These are phyloP conservation scores for Solanum chacoense DNA, from an alignment of 305 asterid genomes.

Conservation along the genomic window DNA sequence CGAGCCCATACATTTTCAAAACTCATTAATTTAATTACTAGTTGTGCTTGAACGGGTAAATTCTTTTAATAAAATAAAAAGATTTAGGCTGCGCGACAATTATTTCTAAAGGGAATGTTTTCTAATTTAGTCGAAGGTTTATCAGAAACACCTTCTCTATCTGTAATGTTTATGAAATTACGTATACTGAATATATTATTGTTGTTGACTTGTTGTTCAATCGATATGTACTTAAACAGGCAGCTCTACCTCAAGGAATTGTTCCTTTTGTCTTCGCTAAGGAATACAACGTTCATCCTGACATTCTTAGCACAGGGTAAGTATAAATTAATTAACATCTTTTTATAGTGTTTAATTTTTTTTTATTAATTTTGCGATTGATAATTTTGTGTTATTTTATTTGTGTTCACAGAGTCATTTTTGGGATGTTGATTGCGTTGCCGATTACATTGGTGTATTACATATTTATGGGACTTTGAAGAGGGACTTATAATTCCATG, in stretches of 20 bases:
- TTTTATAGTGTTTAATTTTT: not conserved
- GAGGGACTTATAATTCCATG: not conserved
- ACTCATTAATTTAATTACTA: not conserved
- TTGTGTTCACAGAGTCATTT: conserved; percentile 49
- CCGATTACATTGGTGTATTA: conserved; percentile 82
- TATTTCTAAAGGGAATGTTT: conserved; percentile 1
- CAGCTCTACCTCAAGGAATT: conserved; percentile 49
- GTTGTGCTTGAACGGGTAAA: not conserved
- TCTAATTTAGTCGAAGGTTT: not conserved
- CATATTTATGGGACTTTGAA: conserved; percentile 73
- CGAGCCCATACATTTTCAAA: not conserved
- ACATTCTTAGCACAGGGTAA: conserved; percentile 45
- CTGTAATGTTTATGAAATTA: too few species aligned
- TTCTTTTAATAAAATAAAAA: not conserved
- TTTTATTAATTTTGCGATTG: not conserved
- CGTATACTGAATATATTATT: not conserved
- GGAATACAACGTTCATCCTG: conserved; percentile 46
- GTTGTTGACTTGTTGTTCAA: not conserved
- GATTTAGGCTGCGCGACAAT: not conserved
- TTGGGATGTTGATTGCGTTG: conserved; percentile 80
- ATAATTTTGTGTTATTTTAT: not conserved
- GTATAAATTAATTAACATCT: not conserved
- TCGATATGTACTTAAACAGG: conserved; percentile 13
- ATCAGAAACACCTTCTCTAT: not conserved
- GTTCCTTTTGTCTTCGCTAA: conserved; percentile 48